Percentiles rank a stretch among this genome's conserved stretches.
phyloP scores from a whole-genome alignment of 495 filamentous ascomycete species.

The Daldinia childiae region DNA sequence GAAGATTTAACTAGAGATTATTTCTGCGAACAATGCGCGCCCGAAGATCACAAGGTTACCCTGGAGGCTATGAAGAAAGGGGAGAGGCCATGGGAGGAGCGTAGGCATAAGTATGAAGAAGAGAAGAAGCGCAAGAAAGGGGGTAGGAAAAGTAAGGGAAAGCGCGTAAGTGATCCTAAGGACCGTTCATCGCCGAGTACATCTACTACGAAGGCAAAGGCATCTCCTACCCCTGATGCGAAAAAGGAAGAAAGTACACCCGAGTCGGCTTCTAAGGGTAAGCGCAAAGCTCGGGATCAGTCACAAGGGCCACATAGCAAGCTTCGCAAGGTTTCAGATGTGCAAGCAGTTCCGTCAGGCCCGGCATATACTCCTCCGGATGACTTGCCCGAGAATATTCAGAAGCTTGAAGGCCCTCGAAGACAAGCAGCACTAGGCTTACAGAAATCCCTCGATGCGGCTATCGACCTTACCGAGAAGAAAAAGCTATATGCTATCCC shows the following conservation, averaged over 20 bases:
- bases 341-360: slow-evolving; percentile 46
- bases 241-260: slow-evolving; percentile 53
- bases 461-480: slow-evolving; percentile 56
- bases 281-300: slow-evolving; percentile 48
- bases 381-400: slow-evolving; percentile 52
- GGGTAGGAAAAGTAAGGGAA: slow-evolving; percentile 60
- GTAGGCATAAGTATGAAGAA: slow-evolving; percentile 63
- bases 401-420: slow-evolving; percentile 55
- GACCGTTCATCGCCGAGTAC: slow-evolving; percentile 51
- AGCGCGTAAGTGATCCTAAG: slow-evolving; percentile 61
- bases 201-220: slow-evolving; percentile 46
- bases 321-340: slow-evolving; percentile 62
- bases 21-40: slow-evolving; percentile 88
- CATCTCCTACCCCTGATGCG: slow-evolving; percentile 53
- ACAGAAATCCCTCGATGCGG: slow-evolving; percentile 53
- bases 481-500: slow-evolving; percentile 49
- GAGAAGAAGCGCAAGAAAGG: slow-evolving; percentile 60
- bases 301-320: slow-evolving; percentile 56
- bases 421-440: slow-evolving; percentile 55
- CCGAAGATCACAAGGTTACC: slow-evolving; percentile 79
- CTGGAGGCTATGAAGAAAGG: slow-evolving; percentile 77
- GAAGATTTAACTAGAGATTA: slow-evolving; percentile 80
- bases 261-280: slow-evolving; percentile 48
- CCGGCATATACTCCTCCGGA: slow-evolving; percentile 50
- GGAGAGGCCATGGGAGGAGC: slow-evolving; percentile 86